phyloP scores from a whole-genome alignment of 768 basidiomycete species.

The Tephrocybe sp. region DNA sequence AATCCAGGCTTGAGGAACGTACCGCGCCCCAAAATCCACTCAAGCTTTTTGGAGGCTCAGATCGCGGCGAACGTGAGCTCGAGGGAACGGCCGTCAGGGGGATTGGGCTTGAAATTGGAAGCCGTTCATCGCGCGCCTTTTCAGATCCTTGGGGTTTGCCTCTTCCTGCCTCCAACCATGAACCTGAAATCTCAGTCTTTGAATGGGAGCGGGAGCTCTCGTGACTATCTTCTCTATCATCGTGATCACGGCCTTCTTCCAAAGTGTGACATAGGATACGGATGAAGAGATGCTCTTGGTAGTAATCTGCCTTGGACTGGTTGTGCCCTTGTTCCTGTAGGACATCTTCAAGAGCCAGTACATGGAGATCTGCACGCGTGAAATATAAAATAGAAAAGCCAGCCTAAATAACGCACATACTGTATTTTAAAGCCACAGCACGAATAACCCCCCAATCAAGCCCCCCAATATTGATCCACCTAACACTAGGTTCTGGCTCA shows the following conservation, averaged over 20 bases:
- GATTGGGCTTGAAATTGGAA: not conserved
- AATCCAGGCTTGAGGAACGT: constrained; percentile 1
- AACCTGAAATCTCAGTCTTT: not conserved
- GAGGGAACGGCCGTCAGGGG: not conserved
- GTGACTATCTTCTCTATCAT: constrained; percentile 9
- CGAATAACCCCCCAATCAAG: constrained; percentile 66
- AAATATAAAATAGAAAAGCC: no score
- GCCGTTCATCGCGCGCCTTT: not conserved
- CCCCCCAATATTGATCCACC: constrained; percentile 70
- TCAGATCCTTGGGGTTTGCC: not conserved
- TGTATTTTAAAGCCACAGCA: constrained; percentile 55
- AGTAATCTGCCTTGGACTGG: constrained; percentile 47
- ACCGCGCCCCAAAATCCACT: constrained; percentile 28
- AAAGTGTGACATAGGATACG: constrained; percentile 55
- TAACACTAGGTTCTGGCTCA: constrained; percentile 27
- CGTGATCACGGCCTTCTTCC: constrained; percentile 9
- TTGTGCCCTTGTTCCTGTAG: constrained; percentile 53
- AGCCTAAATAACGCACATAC: constrained; percentile 34
- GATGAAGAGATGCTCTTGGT: constrained; percentile 61
- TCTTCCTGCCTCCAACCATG: not conserved
- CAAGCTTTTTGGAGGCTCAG: constrained; percentile 3
- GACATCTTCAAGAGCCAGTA: constrained; percentile 65
- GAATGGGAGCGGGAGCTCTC: not conserved
- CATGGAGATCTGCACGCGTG: constrained; percentile 55
- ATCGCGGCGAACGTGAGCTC: not conserved